Evolutionary conservation across 2,329 filamentous ascomycete genomes (phyloP).

Genomic region (Colletotrichum aenigma): DNA sequence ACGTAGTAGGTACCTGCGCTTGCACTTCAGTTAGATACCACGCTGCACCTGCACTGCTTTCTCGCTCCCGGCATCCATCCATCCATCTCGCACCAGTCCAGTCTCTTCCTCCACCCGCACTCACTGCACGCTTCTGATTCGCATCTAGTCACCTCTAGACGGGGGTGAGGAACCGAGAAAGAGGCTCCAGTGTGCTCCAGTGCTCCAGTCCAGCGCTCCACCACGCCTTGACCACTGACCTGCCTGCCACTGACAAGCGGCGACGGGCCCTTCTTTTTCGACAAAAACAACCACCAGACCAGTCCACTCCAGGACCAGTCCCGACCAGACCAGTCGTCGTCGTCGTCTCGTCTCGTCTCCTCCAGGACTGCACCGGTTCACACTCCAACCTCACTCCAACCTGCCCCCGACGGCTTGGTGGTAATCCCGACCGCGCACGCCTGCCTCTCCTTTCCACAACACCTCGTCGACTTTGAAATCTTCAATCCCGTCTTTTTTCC

Average conservation of each 20-base stretch:
- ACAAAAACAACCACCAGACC: conserved; percentile 18
- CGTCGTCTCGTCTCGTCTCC: not conserved
- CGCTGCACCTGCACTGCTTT: not conserved
- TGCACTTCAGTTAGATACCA: not conserved
- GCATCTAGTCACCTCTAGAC: not conserved
- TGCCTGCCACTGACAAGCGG: conserved; percentile 16
- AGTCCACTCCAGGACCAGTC: not conserved
- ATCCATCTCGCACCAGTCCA: not conserved
- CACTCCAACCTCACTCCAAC: conserved; percentile 17
- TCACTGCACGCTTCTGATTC: not conserved
- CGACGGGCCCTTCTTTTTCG: conserved; percentile 11
- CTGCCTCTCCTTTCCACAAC: not conserved
- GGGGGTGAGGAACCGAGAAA: not conserved
- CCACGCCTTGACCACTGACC: conserved; percentile 2
- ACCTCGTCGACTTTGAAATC: not conserved
- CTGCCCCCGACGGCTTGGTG: conserved; percentile 7
- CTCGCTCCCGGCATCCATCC: not conserved
- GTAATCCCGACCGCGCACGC: conserved; percentile 3
- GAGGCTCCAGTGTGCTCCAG: conserved; percentile 10
- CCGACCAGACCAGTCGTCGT: not conserved
- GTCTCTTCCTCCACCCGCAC: not conserved
- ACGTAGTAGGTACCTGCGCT: not conserved
- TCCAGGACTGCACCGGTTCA: not conserved
- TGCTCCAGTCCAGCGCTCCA: not conserved
- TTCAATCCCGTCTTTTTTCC: not conserved